Conservation (phyloP, 2,329 filamentous ascomycete genomes). For the Cephalotrichum gorgonifer region DNA sequence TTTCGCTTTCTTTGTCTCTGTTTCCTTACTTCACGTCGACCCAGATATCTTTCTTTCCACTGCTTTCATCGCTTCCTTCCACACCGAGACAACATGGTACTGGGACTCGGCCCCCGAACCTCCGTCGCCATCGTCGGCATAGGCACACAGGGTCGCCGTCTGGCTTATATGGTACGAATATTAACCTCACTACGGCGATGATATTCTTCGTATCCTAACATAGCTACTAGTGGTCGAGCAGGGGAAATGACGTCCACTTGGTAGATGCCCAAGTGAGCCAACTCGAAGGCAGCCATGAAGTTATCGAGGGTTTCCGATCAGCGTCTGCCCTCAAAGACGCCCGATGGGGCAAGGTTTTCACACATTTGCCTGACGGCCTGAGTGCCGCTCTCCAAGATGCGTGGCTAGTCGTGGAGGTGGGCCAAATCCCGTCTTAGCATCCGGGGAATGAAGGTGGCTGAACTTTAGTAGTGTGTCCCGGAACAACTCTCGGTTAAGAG, state of each 20-base stretch:
- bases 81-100: conserved; percentile 8
- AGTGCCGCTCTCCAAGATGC: conserved; percentile 11
- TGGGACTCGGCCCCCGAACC: conserved; percentile 7
- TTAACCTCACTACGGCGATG: not conserved
- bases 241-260: conserved; percentile 17
- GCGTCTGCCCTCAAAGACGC: not conserved
- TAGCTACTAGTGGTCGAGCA: conserved; percentile 17
- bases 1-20: not conserved
- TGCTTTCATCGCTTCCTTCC: not conserved
- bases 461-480: conserved; percentile 28
- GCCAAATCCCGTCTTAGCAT: not conserved
- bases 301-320: conserved; percentile 14
- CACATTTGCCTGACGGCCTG: conserved; percentile 11
- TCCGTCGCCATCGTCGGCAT: conserved; percentile 17
- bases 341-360: conserved; percentile 13
- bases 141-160: conserved; percentile 18
- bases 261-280: conserved; percentile 16
- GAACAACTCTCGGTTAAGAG: conserved; percentile 30
- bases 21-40: not conserved
- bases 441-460: not conserved
- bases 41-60: not conserved
- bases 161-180: conserved; percentile 18
- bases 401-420: conserved; percentile 19
- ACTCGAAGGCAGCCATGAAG: conserved; percentile 15
- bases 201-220: not conserved